Evolutionary conservation across 768 basidiomycete species (phyloP).

Genomic region (Termitomyces sp.): DNA sequence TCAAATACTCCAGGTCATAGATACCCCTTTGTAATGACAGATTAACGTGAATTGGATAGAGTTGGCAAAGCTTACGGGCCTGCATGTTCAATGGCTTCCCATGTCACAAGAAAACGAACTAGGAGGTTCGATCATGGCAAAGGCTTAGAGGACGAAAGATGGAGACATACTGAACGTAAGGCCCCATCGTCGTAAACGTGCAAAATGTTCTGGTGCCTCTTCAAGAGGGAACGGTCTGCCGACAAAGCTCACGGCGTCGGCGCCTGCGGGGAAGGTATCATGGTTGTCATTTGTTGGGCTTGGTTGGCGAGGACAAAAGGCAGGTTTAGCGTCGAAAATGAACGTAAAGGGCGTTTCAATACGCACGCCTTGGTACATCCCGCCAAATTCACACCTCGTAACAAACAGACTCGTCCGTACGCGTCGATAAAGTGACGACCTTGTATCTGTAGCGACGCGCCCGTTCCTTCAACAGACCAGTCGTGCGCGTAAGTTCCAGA

Average conservation of each 20-base stretch:
- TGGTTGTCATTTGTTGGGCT: slow-evolving; percentile 71
- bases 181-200: slow-evolving; percentile 81
- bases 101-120: slow-evolving; percentile 93
- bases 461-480: slow-evolving; percentile 57
- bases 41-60: background rate
- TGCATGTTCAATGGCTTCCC: slow-evolving; percentile 95
- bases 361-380: slow-evolving; percentile 80
- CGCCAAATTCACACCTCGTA: slow-evolving; percentile 84
- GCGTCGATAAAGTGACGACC: slow-evolving; percentile 83
- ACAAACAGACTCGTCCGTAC: slow-evolving; percentile 71
- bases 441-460: slow-evolving; percentile 48
- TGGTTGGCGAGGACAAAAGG: background rate
- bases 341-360: background rate
- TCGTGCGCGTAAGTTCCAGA: slow-evolving; percentile 59
- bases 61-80: slow-evolving; percentile 67
- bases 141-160: background rate
- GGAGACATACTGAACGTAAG: slow-evolving; percentile 70
- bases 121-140: background rate
- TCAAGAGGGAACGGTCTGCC: slow-evolving; percentile 87
- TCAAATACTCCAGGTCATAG: slow-evolving; percentile 80
- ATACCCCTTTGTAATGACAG: slow-evolving; percentile 47
- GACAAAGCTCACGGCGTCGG: slow-evolving; percentile 73
- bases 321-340: slow-evolving; percentile 5
- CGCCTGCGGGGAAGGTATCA: slow-evolving; percentile 60
- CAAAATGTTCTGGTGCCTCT: slow-evolving; percentile 82